Evolutionary conservation across 352 stramenopile species (phyloP), one percentile per base, ranked within the genome.

Genomic region (Globisporangium mamillatum): DNA sequence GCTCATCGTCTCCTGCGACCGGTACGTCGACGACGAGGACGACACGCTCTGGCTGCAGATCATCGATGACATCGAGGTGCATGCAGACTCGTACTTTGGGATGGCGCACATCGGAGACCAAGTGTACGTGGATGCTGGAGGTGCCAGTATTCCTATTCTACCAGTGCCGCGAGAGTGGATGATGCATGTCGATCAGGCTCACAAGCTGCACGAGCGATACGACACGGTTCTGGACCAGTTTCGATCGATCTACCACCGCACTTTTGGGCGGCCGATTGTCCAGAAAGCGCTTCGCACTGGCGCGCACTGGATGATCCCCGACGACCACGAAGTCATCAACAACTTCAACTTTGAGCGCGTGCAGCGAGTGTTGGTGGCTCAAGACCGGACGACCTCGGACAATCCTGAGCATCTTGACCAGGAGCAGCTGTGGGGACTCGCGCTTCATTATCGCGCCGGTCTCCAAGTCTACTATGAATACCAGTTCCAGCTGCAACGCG

Each of bases 321-420:
- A 93, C 60, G 86, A 93, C 70, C 86, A 93, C 66, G 86, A 93
- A 52, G 74, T 93, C 20, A 67, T 86, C 63, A 93, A 92, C 74
- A 93, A 93, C 63, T 76, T 90, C 65, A 92, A 89, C 64, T 73
- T 73, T 22, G 74, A 79, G 62, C 58, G 71, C 9, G 73, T 84
- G 18, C 66, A 82, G 18, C 74, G 74, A 5, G 68, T 73, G 12
- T 80, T 67, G 22, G 52, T 5, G 3, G 3, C 5, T 16, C 5
- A 20, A 61, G 18, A 54, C 41, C 10, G 4, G 27, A 8, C 54
- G 14, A 10, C 27, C 34, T 38, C 14, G 5, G 4, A 22, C 27
- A 8, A 46, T 63, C 14, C 69, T 29, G 54, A 61, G 3, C 56
- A 68, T 22, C 53, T 18, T 3, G 62, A 80, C n/a, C 63, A 67